Conservation (phyloP, 2,329 filamentous ascomycete species). For the Arthrocladium fulminans region DNA sequence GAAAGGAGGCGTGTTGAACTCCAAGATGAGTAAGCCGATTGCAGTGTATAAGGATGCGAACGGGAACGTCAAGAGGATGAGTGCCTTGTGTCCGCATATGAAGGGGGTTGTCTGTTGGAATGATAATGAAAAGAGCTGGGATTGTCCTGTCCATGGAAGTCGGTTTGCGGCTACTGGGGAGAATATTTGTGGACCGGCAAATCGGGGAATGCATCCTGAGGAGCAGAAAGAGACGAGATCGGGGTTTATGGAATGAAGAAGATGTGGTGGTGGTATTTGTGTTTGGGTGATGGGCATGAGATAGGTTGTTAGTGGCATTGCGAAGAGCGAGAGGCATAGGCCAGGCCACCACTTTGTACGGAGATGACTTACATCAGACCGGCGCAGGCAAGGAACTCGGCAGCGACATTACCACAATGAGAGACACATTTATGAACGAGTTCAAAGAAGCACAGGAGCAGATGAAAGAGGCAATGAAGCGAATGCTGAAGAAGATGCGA, state of each 20-base stretch:
- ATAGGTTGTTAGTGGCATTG: no score
- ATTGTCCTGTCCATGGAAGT: constrained; percentile 44
- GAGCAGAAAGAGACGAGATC: constrained; percentile 1
- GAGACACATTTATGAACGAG: no score
- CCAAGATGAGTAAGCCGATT: constrained; percentile 36
- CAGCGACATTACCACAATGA: no score
- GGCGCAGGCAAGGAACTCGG: no score
- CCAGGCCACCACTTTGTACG: no score
- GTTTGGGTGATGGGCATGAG: no score
- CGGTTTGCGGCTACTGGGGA: constrained; percentile 37
- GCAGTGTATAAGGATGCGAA: constrained; percentile 51
- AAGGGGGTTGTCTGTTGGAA: constrained; percentile 52
- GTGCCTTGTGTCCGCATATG: constrained; percentile 49
- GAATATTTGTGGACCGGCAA: constrained; percentile 34
- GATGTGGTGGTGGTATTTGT: no score
- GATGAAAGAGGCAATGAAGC: no score
- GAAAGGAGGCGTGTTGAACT: constrained; percentile 46
- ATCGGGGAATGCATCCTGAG: constrained; percentile 28
- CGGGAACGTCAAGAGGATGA: constrained; percentile 43
- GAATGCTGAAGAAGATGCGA: background rate
- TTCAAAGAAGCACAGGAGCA: no score
- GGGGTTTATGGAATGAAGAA: no score
- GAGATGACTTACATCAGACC: no score
- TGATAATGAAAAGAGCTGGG: constrained; percentile 43
- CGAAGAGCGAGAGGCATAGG: no score